phyloP scores from a whole-genome alignment of 768 basidiomycete genomes.

The Trametes sanguinea region DNA sequence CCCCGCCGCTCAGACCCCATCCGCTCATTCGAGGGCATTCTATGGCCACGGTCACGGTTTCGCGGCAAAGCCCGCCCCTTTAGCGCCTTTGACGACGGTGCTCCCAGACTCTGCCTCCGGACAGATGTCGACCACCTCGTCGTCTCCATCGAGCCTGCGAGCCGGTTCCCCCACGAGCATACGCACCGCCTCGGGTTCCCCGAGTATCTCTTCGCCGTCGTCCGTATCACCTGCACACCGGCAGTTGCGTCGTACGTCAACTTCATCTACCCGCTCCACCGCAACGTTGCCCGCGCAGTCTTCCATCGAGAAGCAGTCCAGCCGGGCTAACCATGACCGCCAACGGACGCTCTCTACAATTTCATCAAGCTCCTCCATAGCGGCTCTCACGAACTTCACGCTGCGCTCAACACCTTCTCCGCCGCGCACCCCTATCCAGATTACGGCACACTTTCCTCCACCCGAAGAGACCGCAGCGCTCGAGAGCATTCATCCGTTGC shows the following conservation, averaged over 20 bases:
- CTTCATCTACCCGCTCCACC: constrained; percentile 61
- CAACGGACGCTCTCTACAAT: constrained; percentile 35
- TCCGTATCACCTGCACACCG: constrained; percentile 31
- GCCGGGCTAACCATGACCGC: constrained; percentile 30
- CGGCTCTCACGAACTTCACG: constrained; percentile 30
- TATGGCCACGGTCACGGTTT: constrained; percentile 47
- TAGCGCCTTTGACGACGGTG: constrained; percentile 60
- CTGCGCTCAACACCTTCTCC: constrained; percentile 32
- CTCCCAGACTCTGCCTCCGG: constrained; percentile 51
- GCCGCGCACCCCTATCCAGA: constrained; percentile 38
- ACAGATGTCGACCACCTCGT: constrained; percentile 43
- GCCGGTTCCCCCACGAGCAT: constrained; percentile 41
- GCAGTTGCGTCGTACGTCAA: constrained; percentile 49
- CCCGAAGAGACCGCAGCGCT: constrained; percentile 53
- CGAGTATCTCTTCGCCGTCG: constrained; percentile 29
- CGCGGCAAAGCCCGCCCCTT: constrained; percentile 47
- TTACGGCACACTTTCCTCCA: constrained; percentile 65
- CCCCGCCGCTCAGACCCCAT: constrained; percentile 57
- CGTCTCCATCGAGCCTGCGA: constrained; percentile 32
- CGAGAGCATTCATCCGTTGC: constrained; percentile 66
- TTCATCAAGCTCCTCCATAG: constrained; percentile 30
- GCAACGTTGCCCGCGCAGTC: constrained; percentile 54
- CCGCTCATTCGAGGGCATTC: constrained; percentile 75
- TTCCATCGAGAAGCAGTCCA: constrained; percentile 24
- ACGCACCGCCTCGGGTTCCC: constrained; percentile 36